phyloP scores from a whole-genome alignment of 805 yeast genomes.

The Candida nitratophila region DNA sequence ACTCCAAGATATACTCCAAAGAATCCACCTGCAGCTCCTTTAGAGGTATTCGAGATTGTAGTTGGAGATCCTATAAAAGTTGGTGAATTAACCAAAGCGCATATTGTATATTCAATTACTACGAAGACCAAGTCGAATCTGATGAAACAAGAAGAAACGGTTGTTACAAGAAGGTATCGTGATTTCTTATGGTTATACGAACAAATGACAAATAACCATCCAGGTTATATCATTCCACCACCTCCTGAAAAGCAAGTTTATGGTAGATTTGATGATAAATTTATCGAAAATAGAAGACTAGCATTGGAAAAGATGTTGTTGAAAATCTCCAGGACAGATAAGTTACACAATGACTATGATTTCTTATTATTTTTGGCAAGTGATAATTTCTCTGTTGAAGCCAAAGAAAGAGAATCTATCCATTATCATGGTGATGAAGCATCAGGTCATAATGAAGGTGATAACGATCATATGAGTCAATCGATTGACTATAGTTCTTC shows the following conservation, averaged over 20 bases:
- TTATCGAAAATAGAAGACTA: constrained; percentile 77
- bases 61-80: constrained; percentile 91
- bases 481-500: constrained; percentile 19
- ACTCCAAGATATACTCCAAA: not conserved
- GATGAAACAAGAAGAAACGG: constrained; percentile 30
- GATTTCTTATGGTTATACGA: constrained; percentile 95
- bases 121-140: constrained; percentile 46
- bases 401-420: constrained; percentile 59
- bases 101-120: constrained; percentile 77
- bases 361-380: constrained; percentile 72
- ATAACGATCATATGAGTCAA: constrained; percentile 5
- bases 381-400: constrained; percentile 58
- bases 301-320: constrained; percentile 82
- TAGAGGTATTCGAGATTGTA: constrained; percentile 46
- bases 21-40: constrained; percentile 4
- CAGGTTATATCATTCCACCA: constrained; percentile 89
- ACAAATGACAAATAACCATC: constrained; percentile 78
- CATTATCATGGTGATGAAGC: constrained; percentile 26
- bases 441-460: constrained; percentile 15
- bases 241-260: constrained; percentile 93
- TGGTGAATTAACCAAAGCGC: constrained; percentile 84
- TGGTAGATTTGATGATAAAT: constrained; percentile 86
- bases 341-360: constrained; percentile 65
- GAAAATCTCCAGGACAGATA: constrained; percentile 53
- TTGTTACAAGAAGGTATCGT: constrained; percentile 77